phyloP scores from a whole-genome alignment of 805 yeast genomes.

The Lipomyces yamadae region DNA sequence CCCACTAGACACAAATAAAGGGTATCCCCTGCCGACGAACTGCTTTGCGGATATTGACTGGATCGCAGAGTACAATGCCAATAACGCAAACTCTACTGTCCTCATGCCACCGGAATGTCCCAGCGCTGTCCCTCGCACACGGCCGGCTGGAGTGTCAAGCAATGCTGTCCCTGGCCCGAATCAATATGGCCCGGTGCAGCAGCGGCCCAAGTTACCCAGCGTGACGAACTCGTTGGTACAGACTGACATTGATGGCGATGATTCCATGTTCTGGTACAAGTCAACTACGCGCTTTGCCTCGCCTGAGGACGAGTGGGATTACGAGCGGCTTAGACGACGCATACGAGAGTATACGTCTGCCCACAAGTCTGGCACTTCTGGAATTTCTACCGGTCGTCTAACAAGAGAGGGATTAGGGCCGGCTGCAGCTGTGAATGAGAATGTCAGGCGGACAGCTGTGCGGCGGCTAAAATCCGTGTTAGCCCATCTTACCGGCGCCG shows the following conservation, averaged over 20 bases:
- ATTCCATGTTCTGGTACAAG: slow-evolving; percentile 33
- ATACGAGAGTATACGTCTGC: slow-evolving; percentile 27
- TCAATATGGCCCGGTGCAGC: background rate
- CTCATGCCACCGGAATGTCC: background rate
- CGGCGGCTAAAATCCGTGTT: slow-evolving; percentile 26
- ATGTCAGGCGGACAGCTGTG: slow-evolving; percentile 24
- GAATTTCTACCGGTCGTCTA: background rate
- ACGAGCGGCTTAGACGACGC: slow-evolving; percentile 30
- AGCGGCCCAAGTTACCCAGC: slow-evolving; percentile 3
- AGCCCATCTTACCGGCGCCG: slow-evolving; percentile 23
- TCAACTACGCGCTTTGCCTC: slow-evolving; percentile 34
- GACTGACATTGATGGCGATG: slow-evolving; percentile 34
- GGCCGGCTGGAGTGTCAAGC: background rate
- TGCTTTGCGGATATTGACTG: slow-evolving; percentile 32
- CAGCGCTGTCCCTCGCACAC: background rate
- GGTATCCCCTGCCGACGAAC: slow-evolving; percentile 31
- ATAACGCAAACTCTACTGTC: slow-evolving; percentile 3
- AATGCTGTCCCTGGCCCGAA: background rate
- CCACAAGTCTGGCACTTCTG: background rate
- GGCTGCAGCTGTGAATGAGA: slow-evolving; percentile 26
- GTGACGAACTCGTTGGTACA: slow-evolving; percentile 29
- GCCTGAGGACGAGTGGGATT: slow-evolving; percentile 32
- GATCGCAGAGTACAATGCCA: slow-evolving; percentile 24
- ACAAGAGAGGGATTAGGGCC: slow-evolving; percentile 22
- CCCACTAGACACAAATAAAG: slow-evolving; percentile 34